A percentile compares a stretch with the other conserved stretches of the same genome.
phyloP scores from a whole-genome alignment of 2,329 filamentous ascomycete species.

The Xylaria sp. region DNA sequence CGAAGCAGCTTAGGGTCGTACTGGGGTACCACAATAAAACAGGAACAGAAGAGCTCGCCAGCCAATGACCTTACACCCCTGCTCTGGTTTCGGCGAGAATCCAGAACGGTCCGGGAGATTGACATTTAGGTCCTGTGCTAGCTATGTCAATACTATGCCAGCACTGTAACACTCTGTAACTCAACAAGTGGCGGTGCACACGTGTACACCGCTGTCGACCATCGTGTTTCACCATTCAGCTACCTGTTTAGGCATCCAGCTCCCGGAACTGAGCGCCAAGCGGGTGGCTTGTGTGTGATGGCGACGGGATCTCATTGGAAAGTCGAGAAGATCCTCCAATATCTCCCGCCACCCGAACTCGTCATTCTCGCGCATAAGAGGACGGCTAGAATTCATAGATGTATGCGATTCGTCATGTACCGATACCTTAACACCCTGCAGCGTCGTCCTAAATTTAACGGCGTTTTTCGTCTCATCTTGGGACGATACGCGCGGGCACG shows the following conservation, averaged over 20 bases:
- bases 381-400: neutral
- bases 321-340: neutral
- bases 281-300: conserved; percentile 1
- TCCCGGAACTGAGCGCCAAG: neutral
- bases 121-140: conserved; percentile 21
- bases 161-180: neutral
- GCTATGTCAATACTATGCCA: neutral
- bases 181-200: conserved; percentile 48
- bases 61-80: conserved; percentile 16
- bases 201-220: conserved; percentile 28
- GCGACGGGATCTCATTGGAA: neutral
- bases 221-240: neutral
- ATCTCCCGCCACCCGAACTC: neutral
- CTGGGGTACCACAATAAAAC: conserved; percentile 39
- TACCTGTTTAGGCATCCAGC: neutral
- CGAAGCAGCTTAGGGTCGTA: conserved; percentile 28
- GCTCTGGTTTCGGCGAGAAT: conserved; percentile 14
- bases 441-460: conserved; percentile 5
- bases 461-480: conserved; percentile 15
- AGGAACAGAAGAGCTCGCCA: conserved; percentile 41
- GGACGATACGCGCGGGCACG: conserved; percentile 4
- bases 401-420: too few relatives aligned
- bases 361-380: neutral
- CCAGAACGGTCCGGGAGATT: conserved; percentile 16
- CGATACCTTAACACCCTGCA: too few relatives aligned